A percentile compares a stretch with the other conserved stretches of the same genome.
Conservation (phyloP, 441 rosid species). For the Eugenia klotzschiana region DNA sequence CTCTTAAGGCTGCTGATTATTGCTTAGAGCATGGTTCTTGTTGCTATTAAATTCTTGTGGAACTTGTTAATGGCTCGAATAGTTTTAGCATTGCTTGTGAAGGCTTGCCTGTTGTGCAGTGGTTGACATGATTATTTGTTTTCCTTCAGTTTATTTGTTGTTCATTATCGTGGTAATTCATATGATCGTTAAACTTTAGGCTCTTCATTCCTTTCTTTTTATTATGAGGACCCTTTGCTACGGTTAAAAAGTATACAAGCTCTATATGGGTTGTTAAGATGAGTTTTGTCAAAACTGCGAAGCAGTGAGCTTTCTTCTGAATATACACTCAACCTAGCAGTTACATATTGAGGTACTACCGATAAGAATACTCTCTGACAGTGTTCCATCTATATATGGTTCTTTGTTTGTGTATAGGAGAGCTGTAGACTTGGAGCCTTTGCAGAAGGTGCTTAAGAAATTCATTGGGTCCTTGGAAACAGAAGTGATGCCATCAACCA, state of each 20-base stretch:
- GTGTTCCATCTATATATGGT: constrained; percentile 2
- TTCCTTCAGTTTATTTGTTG: not conserved
- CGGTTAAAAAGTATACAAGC: not conserved
- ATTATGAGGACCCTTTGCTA: not conserved
- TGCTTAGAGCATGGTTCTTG: not conserved
- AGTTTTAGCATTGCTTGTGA: not conserved
- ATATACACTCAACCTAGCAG: not conserved
- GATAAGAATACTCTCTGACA: not conserved
- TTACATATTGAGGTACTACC: not conserved
- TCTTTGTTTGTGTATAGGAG: constrained; percentile 37
- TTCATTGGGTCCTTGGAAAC: constrained; percentile 71
- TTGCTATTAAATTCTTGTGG: not conserved
- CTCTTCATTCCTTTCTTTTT: not conserved
- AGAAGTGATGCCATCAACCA: constrained; percentile 53
- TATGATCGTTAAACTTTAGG: not conserved
- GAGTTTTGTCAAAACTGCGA: not conserved
- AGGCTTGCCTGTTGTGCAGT: not conserved
- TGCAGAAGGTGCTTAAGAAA: constrained; percentile 87
- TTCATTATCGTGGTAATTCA: not conserved
- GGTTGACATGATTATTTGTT: not conserved
- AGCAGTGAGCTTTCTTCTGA: not conserved
- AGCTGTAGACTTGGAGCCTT: constrained; percentile 80
- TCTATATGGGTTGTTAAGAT: not conserved
- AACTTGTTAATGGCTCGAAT: not conserved
- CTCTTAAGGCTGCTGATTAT: not conserved